phyloP scores from a whole-genome alignment of 495 filamentous ascomycete species.

The Tetracladium setigerum region DNA sequence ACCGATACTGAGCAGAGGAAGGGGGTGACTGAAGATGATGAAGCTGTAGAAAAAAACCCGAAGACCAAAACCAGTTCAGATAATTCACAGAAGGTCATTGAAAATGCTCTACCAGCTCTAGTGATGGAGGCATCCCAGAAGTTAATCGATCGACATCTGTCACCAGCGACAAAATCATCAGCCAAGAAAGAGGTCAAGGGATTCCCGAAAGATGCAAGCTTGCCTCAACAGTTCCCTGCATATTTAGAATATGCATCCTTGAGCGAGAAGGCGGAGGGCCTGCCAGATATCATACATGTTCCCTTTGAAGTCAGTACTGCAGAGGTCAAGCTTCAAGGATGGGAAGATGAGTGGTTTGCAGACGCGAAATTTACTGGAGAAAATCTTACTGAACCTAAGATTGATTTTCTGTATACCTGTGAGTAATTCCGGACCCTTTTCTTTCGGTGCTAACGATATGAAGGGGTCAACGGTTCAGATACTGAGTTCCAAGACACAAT shows the following conservation, averaged over 20 bases:
- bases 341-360: slow-evolving; percentile 36
- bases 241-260: background rate
- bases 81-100: too few relatives aligned
- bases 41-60: too few relatives aligned
- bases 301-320: slow-evolving; percentile 30
- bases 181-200: too few relatives aligned
- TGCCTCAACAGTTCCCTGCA: background rate
- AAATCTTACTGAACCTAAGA: slow-evolving; percentile 30
- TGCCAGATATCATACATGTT: slow-evolving; percentile 32
- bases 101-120: too few relatives aligned
- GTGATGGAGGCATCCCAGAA: too few relatives aligned
- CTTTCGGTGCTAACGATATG: background rate
- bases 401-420: slow-evolving; percentile 37
- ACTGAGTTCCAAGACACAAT: slow-evolving; percentile 27
- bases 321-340: slow-evolving; percentile 28
- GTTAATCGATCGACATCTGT: too few relatives aligned
- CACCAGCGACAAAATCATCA: too few relatives aligned
- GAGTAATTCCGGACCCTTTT: background rate
- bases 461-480: slow-evolving; percentile 35
- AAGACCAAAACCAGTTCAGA: too few relatives aligned
- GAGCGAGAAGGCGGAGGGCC: slow-evolving; percentile 6
- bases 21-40: too few relatives aligned
- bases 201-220: too few relatives aligned
- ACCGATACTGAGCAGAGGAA: too few relatives aligned
- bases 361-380: slow-evolving; percentile 23